A percentile compares a stretch with the other conserved stretches of the same genome.
phyloP scores from a whole-genome alignment of 2,329 filamentous ascomycete species.

The Aspergillus cejpii region DNA sequence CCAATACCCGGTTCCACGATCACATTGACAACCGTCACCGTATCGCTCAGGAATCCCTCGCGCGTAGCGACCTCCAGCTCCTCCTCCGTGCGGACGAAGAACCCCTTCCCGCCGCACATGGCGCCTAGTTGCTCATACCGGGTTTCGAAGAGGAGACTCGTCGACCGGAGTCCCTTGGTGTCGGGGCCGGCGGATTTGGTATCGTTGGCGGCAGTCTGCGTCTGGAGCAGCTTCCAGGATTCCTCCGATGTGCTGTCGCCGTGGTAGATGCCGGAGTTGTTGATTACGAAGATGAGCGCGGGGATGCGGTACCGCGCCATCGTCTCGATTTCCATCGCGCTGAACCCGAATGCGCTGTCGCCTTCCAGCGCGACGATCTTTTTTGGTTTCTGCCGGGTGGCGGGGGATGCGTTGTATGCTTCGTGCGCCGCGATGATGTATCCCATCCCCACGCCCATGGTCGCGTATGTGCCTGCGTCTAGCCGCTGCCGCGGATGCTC shows the following conservation, averaged over 20 bases:
- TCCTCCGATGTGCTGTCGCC: constrained; percentile 39
- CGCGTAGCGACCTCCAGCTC: constrained; percentile 48
- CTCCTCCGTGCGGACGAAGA: constrained; percentile 46
- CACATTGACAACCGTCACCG: constrained; percentile 50
- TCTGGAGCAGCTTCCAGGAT: constrained; percentile 42
- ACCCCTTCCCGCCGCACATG: constrained; percentile 50
- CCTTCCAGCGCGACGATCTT: constrained; percentile 53
- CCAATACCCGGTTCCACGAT: constrained; percentile 48
- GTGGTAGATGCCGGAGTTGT: constrained; percentile 50
- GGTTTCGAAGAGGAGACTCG: constrained; percentile 50
- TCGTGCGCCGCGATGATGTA: constrained; percentile 53
- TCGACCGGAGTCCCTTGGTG: constrained; percentile 41
- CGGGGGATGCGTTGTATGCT: constrained; percentile 46
- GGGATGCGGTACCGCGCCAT: constrained; percentile 52
- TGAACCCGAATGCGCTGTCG: constrained; percentile 53
- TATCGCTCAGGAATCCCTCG: constrained; percentile 43
- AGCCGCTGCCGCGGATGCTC: constrained; percentile 50
- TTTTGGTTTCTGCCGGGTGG: constrained; percentile 38
- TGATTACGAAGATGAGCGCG: constrained; percentile 50
- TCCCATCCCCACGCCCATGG: constrained; percentile 54
- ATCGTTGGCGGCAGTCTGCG: constrained; percentile 33
- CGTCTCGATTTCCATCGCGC: constrained; percentile 51
- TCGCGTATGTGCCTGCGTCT: constrained; percentile 54
- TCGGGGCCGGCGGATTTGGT: constrained; percentile 11
- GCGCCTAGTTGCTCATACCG: constrained; percentile 51